Percentiles rank a stretch among this genome's conserved stretches.
phyloP scores from a whole-genome alignment of 108 stramenopile species.

The Mediolabrus comicus region DNA sequence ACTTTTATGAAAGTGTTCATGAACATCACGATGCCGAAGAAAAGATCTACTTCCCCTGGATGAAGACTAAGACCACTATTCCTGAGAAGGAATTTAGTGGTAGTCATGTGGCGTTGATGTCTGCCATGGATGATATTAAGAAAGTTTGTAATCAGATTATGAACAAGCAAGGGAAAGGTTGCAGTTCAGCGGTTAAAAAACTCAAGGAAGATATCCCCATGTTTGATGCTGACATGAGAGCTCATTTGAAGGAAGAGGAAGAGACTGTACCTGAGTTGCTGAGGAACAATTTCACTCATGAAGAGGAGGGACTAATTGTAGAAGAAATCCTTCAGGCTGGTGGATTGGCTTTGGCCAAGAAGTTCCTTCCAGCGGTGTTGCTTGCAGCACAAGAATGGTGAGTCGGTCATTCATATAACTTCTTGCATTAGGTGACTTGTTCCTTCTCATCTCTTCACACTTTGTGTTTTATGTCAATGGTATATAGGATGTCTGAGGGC shows the following conservation, averaged over 20 bases:
- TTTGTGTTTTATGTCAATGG: neutral
- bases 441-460: neutral
- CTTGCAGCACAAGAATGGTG: slow-evolving; percentile 31
- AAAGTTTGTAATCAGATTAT: slow-evolving; percentile 22
- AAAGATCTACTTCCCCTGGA: slow-evolving; percentile 49
- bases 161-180: slow-evolving; percentile 24
- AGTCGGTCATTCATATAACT: neutral
- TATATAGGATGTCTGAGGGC: neutral
- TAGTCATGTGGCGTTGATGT: slow-evolving; percentile 31
- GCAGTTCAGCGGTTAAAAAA: slow-evolving; percentile 13
- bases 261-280: slow-evolving; percentile 15
- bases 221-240: slow-evolving; percentile 29
- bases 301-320: slow-evolving; percentile 29
- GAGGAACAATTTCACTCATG: slow-evolving; percentile 38
- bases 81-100: slow-evolving; percentile 28
- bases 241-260: slow-evolving; percentile 50
- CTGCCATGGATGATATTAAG: slow-evolving; percentile 26
- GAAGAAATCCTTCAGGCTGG: slow-evolving; percentile 18
- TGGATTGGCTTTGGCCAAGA: slow-evolving; percentile 9
- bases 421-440: neutral
- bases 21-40: slow-evolving; percentile 16
- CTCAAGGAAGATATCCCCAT: slow-evolving; percentile 23
- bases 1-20: slow-evolving; percentile 21
- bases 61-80: slow-evolving; percentile 22
- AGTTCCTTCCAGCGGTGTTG: slow-evolving; percentile 28